Base-by-base conservation (phyloP, 2,329 filamentous ascomycete species). In the Elsinoe ampelina region DNA sequence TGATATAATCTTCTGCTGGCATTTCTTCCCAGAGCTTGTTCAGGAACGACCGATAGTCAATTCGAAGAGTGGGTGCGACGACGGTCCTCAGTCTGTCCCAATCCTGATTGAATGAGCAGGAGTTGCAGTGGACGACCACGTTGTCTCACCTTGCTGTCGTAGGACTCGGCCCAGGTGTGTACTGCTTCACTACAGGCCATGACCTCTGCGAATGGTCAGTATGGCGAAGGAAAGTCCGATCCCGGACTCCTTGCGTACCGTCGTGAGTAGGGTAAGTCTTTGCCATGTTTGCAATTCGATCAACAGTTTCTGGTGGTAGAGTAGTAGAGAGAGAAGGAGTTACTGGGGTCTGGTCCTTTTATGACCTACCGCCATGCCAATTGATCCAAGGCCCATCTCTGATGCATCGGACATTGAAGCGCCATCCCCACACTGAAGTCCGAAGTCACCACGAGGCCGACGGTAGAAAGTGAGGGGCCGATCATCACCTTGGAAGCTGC, bases 31-130 rank as follows among this genome's bases (percentile, higher is more conserved):
- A 81, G 54, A 77, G 65, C 68, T 80, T 77, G 70, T 75, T 70
- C 59, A 80, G 70, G 64, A 80, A 76, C 12, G 68, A 81, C 61
- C 68, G 75, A 77, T 90, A 90, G 75, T 90, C 86, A 64, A 89
- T 78, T 77, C 85, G 68, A 30, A 66, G 60, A 48, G 78, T 82
- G 8, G 48, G 48, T 4, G 48, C 48, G 10, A 87, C 82, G 72
- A 78, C 80, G 61, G 77, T 79, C 62, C 73, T 66, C 26, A 85
- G 75, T 54, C 80, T 77, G 12, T 75, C 72, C 81, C 82, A 85
- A 71, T 85, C 80, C 70, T 61, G 42, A 17, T 17, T 3, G 19
- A 36, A 13, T 20, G 13, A 35, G 38, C 11, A 12, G 20, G 17
- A 43, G 45, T n/a, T 32, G 42, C 8, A 15, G 11, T 5, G 11